Conservation (phyloP, 208 protist species). For the Wallacemonas rigidus region DNA sequence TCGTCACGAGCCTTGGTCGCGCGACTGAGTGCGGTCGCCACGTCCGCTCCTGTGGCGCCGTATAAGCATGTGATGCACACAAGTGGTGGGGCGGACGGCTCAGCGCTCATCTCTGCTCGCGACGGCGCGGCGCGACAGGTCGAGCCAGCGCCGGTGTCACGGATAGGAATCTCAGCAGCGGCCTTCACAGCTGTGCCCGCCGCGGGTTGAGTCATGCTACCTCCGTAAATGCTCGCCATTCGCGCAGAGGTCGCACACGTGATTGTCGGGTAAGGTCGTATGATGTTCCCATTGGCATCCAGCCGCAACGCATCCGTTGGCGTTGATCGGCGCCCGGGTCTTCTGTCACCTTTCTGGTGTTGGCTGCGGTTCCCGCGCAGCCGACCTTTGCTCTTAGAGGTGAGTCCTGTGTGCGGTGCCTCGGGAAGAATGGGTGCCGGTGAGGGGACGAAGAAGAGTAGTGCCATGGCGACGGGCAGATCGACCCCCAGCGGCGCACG, state of each 20-base stretch:
- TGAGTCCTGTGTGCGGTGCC: background rate
- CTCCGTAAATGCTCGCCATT: background rate
- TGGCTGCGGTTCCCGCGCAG: background rate
- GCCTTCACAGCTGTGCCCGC: too few species aligned
- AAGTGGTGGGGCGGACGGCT: background rate
- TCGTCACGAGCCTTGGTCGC: slow-evolving; percentile 3
- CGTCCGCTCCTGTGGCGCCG: slow-evolving; percentile 21
- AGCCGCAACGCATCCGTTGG: background rate
- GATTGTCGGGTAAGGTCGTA: background rate
- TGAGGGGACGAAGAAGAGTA: slow-evolving; percentile 24
- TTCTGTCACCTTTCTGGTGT: background rate
- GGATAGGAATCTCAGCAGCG: too few species aligned
- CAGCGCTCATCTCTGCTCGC: background rate
- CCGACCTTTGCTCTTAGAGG: background rate
- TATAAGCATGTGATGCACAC: slow-evolving; percentile 27
- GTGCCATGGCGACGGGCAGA: slow-evolving; percentile 20
- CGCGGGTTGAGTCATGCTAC: background rate
- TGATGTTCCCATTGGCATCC: slow-evolving; percentile 4
- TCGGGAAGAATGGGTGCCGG: slow-evolving; percentile 12
- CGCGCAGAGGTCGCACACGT: slow-evolving; percentile 3
- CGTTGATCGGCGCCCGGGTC: background rate
- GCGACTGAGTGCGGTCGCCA: slow-evolving; percentile 15
- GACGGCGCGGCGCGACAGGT: too few species aligned
- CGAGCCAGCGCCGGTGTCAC: too few species aligned
- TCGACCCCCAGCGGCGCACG: slow-evolving; percentile 18